Base-by-base conservation (phyloP, 768 basidiomycete species). In the Podaxis carcinomalis region DNA sequence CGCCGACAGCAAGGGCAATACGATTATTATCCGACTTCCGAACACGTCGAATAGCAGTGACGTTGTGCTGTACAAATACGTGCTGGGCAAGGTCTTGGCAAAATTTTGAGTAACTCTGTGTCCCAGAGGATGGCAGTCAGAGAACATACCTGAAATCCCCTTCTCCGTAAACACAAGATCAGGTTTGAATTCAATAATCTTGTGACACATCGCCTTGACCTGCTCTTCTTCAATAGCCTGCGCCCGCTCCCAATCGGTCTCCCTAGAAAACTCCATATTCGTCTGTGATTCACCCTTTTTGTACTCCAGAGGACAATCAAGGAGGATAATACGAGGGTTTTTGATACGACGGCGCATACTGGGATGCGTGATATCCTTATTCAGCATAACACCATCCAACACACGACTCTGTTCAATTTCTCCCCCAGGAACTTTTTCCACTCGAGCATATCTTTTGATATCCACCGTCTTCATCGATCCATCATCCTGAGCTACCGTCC, bases 11-110 rank as follows among this genome's bases (percentile, higher is more conserved):
- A 25, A 97, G 88, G 0, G 97, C 97, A 65, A 98, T 92, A 49
- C 97, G 92, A 75, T 98, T 99, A 80, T 98, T 98, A 74, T 99
- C 97, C 2, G 94, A 95, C 75, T 98, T 99, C 70, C 97, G 89
- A 9, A 98, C 95, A n/a, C 97, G 90, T 44, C 97, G 91, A 63
- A 98, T 82, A 32, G 93, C 92, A n/a, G 94, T 90, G 61, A 98
- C 85, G 69, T 93, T 90, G 65, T 90, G 82, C 68, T 92, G 92
- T 68, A 86, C 83, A 61, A 98, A 84, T 69, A 94, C 83, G 67
- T 95, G 90, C 68, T 98, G 97, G 0, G 97, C 96, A 52, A 93
- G 86, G 68, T 99, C 96, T 95, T 32, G 32, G 9, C 32, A 2
- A 32, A 32, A 6, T 32, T 32, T 27, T 5, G 37, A 19, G 62